phyloP scores from a whole-genome alignment of 192 early-diverging fungal species.

The Coemansia sp. region DNA sequence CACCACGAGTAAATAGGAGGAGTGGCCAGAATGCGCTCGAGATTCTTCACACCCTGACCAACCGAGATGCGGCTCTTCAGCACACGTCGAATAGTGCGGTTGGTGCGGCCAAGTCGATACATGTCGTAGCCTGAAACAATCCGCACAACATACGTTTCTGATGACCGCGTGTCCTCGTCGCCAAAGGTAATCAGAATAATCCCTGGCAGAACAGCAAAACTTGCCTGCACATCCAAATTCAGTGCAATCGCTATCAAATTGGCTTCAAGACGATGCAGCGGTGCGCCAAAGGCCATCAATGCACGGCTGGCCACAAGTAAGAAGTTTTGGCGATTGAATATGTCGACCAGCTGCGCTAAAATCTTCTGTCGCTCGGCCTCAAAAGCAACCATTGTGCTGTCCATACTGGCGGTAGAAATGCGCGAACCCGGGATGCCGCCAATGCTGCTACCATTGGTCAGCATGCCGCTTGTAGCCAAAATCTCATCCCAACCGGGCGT shows the following conservation, averaged over 20 bases:
- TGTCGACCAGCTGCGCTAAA: constrained; percentile 62
- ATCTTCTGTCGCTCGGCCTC: constrained; percentile 51
- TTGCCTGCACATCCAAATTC: constrained; percentile 62
- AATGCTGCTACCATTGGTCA: constrained; percentile 30
- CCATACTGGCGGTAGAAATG: constrained; percentile 28
- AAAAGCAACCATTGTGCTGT: constrained; percentile 34
- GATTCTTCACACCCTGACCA: constrained; percentile 62
- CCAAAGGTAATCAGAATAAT: constrained; percentile 72
- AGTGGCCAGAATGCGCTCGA: constrained; percentile 60
- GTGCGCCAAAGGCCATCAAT: constrained; percentile 69
- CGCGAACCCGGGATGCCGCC: constrained; percentile 29
- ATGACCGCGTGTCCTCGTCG: constrained; percentile 68
- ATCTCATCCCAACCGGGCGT: constrained; percentile 55
- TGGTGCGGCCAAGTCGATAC: constrained; percentile 64
- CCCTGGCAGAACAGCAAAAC: constrained; percentile 68
- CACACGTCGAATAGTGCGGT: constrained; percentile 63
- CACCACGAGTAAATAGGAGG: constrained; percentile 61
- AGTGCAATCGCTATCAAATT: constrained; percentile 63
- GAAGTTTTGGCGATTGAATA: constrained; percentile 68
- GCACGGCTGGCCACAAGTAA: constrained; percentile 62
- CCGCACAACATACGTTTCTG: constrained; percentile 72
- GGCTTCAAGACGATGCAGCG: constrained; percentile 66
- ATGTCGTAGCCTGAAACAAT: constrained; percentile 63
- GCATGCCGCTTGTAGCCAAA: constrained; percentile 46
- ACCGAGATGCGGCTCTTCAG: constrained; percentile 63